Base-by-base conservation (phyloP, 2,329 filamentous ascomycete species). In the Teratosphaeria gauchensis region DNA sequence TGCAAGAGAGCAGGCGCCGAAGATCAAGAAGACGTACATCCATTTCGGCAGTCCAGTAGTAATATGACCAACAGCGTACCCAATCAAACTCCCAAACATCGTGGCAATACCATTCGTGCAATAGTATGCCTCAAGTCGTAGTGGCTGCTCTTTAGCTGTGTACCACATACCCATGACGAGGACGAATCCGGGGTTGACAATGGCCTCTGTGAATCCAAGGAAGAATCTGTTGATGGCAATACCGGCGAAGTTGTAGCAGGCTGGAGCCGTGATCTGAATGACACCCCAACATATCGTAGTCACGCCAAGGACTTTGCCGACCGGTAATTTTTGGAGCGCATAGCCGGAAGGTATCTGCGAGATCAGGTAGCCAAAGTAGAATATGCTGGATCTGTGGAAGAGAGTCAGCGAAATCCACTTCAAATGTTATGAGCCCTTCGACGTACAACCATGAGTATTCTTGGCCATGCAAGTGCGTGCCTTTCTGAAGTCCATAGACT, bases 11-110 rank as follows among this genome's bases (percentile, higher is more conserved):
- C 73, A 64, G 0, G 73, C 63, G 12, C 77, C 76, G 57, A 77
- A 83, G 59, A 85, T 82, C 12, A 84, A 63, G 69, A 83, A 86
- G 21, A 84, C 77, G 59, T 82, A 82, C 55, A 80, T 81, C 28
- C 81, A 84, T 28, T 73, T 69, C 0, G 75, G 71, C 3, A 82
- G 72, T 0, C 77, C 78, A 4, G 76, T 74, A 0, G 72, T 77
- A 63, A 85, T 85, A 65, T 85, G 81, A 1, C 83, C 83, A 9
- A 85, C 76, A 4, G 80, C 83, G 62, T 84, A 84, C 1, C 80
- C 80, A 9, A 84, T 76, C 0, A 84, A 68, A 0, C 78, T 81
- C n/a, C 83, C 83, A 57, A 85, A 82, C 78, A 84, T 83, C 12
- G 81, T 83, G 2, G 81, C 82, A 12, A 85, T 74, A 2, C 83